Evolutionary conservation across 257 asterid genomes (phyloP), one percentile per base, ranked within the genome.

Genomic region (Plantago major): DNA sequence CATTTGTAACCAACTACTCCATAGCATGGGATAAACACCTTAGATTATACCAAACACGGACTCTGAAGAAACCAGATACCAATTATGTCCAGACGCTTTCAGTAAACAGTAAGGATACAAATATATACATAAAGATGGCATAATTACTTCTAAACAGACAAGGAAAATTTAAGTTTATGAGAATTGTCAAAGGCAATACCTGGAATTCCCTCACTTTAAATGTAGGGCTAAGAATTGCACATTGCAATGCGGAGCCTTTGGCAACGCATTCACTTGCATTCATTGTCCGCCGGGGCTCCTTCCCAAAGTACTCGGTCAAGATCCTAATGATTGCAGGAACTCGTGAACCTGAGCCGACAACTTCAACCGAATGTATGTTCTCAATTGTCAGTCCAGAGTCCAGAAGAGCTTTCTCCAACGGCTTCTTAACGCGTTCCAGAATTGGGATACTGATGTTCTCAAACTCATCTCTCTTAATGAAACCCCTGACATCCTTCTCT

Each of bases 221-320:
- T 15, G 97, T 89, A 13, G 97, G 97, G 47, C 97, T 89, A 16
- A 89, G 91, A 49, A 89, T 89, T 46, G 99, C 99, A 68, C 97
- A 89, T 61, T 92, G 82, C 64, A 92, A 61, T 42, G 97, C 99
- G 73, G 82, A 70, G 10, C 99, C 99, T 74, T 92, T 92, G 52
- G 97, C 89, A 58, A 92, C 96, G 74, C 96, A 92, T 74, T 92
- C 99, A 62, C 97, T 89, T 16, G 97, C 99, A 72, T 92, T 92
- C 99, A 92, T 92, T 51, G 99, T 92, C 10, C 99, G 95, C 65
- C 95, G 81, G 11, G 97, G 99, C 70, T 92, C 97, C 80, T 79
- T 82, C 11, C 89, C 86, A 17, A 89, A 92, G 85, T 89, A 92
- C 64, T 92, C 99, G 0, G 89, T 75, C 82, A 92, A 74, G 60